Base-by-base conservation (phyloP, 768 basidiomycete genomes). In the Suillus clintonianus region DNA sequence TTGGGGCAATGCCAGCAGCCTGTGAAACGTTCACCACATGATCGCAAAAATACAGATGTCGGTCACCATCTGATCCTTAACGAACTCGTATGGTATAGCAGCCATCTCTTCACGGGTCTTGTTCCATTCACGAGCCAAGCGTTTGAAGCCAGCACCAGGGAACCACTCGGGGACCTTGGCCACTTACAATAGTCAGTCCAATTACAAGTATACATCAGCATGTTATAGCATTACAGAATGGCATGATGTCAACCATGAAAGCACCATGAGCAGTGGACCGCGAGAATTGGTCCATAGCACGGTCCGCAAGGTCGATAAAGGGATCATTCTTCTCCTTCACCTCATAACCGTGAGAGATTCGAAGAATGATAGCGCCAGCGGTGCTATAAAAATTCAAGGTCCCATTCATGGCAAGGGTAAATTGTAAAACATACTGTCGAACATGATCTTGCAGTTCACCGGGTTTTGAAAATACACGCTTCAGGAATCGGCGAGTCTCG, bases 31-130 rank as follows among this genome's bases (percentile, higher is more conserved):
- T 27, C 30, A 24, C 17, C n/a, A 14, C 30, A 5, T 3, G 22
- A 34, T 2, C 2, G 13, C 27, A 27, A 50, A 11, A 30, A 6
- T 11, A 22, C 17, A 47, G 5, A 41, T 19, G 42, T 27, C 4
- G 19, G 24, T 24, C 56, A 87, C 88, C 75, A 88, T 81, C 70
- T 89, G 85, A 64, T 87, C 82, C 70, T 87, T 87, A 54, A 87
- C 87, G 63, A 83, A 86, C 43, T 80, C 78, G 69, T 83, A 78
- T 8, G 88, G 88, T 62, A 76, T 77, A 30, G 84, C 81, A 32
- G 86, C 86, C 84, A 87, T 82, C 57, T 87, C 81, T 13, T 73
- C 67, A 24, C 88, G 77, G 0, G 86, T 88, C 2, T 73, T 70
- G n/a, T 79, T 78, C 86, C 86, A 89, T 51, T 76, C 76, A 39